Evolutionary conservation across 1,284 basidiomycete species (phyloP), one percentile per base, ranked within the genome.

Genomic region (Ceratobasidium sp.): DNA sequence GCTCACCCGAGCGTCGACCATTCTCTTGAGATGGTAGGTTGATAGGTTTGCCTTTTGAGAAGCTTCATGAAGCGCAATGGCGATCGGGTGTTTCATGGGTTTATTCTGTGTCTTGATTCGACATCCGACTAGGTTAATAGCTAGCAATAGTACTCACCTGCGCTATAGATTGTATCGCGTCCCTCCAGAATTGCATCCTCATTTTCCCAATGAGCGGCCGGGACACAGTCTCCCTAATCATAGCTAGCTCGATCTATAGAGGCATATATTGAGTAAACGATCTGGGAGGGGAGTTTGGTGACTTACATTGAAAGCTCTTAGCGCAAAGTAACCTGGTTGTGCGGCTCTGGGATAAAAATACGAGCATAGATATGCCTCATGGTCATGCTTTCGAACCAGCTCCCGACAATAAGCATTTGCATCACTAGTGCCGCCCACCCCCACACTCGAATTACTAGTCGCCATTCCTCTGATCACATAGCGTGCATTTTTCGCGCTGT

Each of bases 101-200:
- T 86, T 91, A 80, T 89, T 88, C 92, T 94, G 86, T 79, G 67
- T 80, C 56, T 78, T 78, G 69, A 76, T 79, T 81, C 75, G 60
- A 77, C 79, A 71, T 47, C n/a, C 33, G 13, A 56, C 74, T 75
- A 73, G 58, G 81, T 10, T 15, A 35, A 33, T 69, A 37, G 58
- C 26, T 58, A 39, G 37, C 49, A 11, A 71, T 49, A 7, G 76
- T 17, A 87, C 90, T 82, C 82, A 93, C 94, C 81, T 91, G 88
- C 81, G 86, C 86, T 23, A 96, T 90, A 47, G 85, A 87, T 80
- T 91, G 92, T 53, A 97, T 82, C 0, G 94, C 91, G 82, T 98
- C 95, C 81, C 90, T 90, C 96, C 96, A 98, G 84, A 97, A 98
- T 83, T 97, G 93, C 86, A 95, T 91, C 79, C 95, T 89, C 88